Evolutionary conservation across 352 stramenopile genomes (phyloP), one percentile per base, ranked within the genome.

Genomic region (Globisporangium emineosum): DNA sequence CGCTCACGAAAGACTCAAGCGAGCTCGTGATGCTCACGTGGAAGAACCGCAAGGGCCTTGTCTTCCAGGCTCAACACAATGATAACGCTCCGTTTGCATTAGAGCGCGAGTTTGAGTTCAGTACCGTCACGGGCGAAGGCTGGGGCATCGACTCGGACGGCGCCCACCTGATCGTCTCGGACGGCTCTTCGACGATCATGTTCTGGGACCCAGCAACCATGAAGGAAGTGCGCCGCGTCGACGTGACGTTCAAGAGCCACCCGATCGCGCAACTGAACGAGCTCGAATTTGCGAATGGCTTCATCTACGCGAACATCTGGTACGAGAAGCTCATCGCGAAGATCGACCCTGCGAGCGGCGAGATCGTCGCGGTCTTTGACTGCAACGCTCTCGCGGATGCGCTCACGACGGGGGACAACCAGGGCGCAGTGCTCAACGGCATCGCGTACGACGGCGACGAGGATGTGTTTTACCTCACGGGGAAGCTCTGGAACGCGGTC

Each of bases 271-370:
- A 92, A 45, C 68, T 98, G 33, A 98, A 98, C 68, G 96, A 98
- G 69, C 78, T 98, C 21, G 96, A 98, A 71, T 86, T 83, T 51
- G 96, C 90, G 47, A 91, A 96, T 49, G 93, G 93, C 17, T 89
- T 89, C 52, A 88, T 98, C 57, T 96, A 97, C 62, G 94, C 91
- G 21, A 98, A 98, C 76, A 86, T 98, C 62, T 98, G 96, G 96
- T 97, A 96, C 72, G 71, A 94, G 59, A 84, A 94, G 59, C 78
- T 91, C 21, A 91, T 98, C 43, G 72, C 98, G 17, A 97, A 97
- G 58, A 98, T 98, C 53, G 79, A 98, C 75, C 93, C 93, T 19
- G 23, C 63, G 1, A 94, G 78, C 23, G 94, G 94, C 35, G 71
- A 68, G 7, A 81, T 97, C 29, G 78, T 98, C 23, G 86, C 86